phyloP scores from a whole-genome alignment of 176 grass and related monocot genomes.

The Hordeum vulgare region MorexV3_pseudomolecules_assembly NC_058519.1:627450153-627450652 shows the following conservation, averaged over 20 bases:
- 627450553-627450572: neutral
- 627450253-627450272: neutral
- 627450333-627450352: constrained; percentile 86
- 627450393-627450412: constrained; percentile 94
- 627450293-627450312: neutral
- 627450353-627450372: constrained; percentile 86
- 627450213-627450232: neutral
- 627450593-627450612: neutral
- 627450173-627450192: constrained; percentile 84
- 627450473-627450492: neutral
- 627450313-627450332: neutral
- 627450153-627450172: constrained; percentile 66
- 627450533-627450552: neutral
- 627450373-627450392: constrained; percentile 60
- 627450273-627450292: neutral
- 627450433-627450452: constrained; percentile 52
- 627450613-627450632: neutral
- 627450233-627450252: neutral
- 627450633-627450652: neutral
- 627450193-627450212: constrained; percentile 17
- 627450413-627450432: constrained; percentile 88
- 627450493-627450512: neutral
- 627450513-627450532: neutral
- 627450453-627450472: neutral
- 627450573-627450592: neutral